Conservation (phyloP, 2,329 filamentous ascomycete genomes). For the Xylaria arbuscula region DNA sequence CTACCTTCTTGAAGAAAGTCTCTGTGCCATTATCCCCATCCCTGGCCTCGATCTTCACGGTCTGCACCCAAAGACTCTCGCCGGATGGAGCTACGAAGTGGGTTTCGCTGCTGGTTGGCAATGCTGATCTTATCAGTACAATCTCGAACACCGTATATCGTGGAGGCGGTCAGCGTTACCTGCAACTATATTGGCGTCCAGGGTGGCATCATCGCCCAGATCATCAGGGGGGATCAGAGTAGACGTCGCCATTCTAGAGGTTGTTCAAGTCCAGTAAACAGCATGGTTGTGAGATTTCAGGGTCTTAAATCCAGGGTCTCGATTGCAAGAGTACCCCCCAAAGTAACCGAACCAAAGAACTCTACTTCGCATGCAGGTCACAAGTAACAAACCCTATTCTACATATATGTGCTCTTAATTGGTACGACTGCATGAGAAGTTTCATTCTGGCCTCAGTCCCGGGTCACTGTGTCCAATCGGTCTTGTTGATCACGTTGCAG, state of each 20-base stretch:
- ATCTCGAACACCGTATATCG: not conserved
- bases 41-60: constrained; percentile 14
- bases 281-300: constrained; percentile 1
- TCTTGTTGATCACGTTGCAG: constrained; percentile 3
- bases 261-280: constrained; percentile 1
- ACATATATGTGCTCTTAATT: constrained; percentile 1
- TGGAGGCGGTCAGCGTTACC: constrained; percentile 7
- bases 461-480: constrained; percentile 19
- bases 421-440: constrained; percentile 2
- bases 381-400: not conserved
- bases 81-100: constrained; percentile 16
- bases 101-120: constrained; percentile 1
- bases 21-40: not conserved
- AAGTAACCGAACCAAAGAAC: not conserved
- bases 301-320: not conserved
- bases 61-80: constrained; percentile 11
- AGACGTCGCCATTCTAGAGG: constrained; percentile 15
- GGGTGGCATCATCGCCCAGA: not conserved
- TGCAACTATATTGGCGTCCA: constrained; percentile 12
- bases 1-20: constrained; percentile 18
- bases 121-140: constrained; percentile 13
- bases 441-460: constrained; percentile 4
- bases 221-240: not conserved
- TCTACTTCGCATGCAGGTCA: constrained; percentile 3
- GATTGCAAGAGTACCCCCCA: not conserved